phyloP scores from a whole-genome alignment of 768 basidiomycete genomes.

The Rickenella mellea region DNA sequence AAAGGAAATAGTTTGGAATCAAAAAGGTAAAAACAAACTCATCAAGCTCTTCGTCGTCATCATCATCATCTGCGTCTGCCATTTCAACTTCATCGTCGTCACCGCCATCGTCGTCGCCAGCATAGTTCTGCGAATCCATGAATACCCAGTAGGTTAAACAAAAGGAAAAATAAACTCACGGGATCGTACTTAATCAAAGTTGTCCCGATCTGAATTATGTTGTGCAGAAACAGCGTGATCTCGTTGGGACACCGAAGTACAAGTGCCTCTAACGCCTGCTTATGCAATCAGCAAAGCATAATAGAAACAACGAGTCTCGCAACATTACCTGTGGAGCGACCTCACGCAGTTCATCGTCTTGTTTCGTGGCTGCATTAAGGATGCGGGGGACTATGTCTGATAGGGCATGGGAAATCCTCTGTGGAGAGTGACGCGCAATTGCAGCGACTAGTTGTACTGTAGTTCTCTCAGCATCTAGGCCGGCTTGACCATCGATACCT shows the following conservation, averaged over 20 bases:
- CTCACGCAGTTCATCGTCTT: conserved; percentile 82
- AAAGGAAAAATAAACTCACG: conserved; percentile 32
- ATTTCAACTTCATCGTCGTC: conserved; percentile 61
- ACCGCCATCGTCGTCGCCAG: conserved; percentile 57
- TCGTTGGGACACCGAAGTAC: conserved; percentile 79
- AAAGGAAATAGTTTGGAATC: too few species aligned
- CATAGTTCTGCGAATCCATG: conserved; percentile 55
- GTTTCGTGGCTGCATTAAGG: conserved; percentile 55
- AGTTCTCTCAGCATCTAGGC: conserved; percentile 63
- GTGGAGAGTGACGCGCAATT: conserved; percentile 65
- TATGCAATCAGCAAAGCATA: too few species aligned
- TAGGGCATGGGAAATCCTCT: conserved; percentile 52
- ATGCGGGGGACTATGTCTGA: conserved; percentile 60
- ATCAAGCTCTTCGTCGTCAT: conserved; percentile 71
- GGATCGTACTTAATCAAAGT: conserved; percentile 91
- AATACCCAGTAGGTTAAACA: neutral
- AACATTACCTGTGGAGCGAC: conserved; percentile 58
- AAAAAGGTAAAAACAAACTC: conserved; percentile 38
- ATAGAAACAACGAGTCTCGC: too few species aligned
- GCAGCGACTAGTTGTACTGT: conserved; percentile 74
- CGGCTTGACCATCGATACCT: conserved; percentile 35
- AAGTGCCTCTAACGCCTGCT: conserved; percentile 78
- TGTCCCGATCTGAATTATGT: conserved; percentile 61
- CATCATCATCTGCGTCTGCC: conserved; percentile 55
- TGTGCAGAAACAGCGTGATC: conserved; percentile 58